Conservation (phyloP, 2,329 filamentous ascomycete species). For the Neoascochyta sp. region DNA sequence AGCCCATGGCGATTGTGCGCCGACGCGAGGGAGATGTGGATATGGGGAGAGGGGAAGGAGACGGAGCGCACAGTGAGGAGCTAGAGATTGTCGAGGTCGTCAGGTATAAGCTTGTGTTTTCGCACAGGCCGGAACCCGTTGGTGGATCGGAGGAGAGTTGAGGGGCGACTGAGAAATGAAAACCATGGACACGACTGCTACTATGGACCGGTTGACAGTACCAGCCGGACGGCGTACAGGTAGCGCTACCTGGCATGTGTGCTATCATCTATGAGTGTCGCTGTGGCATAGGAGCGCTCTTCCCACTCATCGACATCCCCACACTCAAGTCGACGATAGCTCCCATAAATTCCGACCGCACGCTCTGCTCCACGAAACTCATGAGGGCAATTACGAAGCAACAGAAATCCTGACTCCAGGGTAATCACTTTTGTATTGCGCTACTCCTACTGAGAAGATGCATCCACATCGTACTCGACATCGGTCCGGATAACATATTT, state of each 20-base stretch:
- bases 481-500: conserved; percentile 69
- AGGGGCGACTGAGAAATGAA: conserved; percentile 2
- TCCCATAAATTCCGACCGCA: too few relatives aligned
- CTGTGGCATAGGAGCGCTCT: too few relatives aligned
- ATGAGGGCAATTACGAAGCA: too few relatives aligned
- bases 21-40: conserved; percentile 26
- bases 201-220: too few relatives aligned
- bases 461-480: conserved; percentile 62
- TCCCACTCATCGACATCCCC: too few relatives aligned
- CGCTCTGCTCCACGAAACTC: too few relatives aligned
- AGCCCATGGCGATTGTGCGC: conserved; percentile 73
- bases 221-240: too few relatives aligned
- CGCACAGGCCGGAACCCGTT: conserved; percentile 79
- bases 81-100: conserved; percentile 86
- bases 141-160: conserved; percentile 20
- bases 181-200: too few relatives aligned
- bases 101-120: conserved; percentile 82
- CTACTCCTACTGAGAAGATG: background rate
- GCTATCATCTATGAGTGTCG: too few relatives aligned
- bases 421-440: too few relatives aligned
- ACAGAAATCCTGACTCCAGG: background rate
- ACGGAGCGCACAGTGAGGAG: conserved; percentile 23
- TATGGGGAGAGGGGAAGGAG: conserved; percentile 23
- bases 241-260: too few relatives aligned
- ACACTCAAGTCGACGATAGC: too few relatives aligned